These are phyloP conservation scores for Saxophila tyrrhenica DNA, from an alignment of 495 filamentous ascomycete genomes.

Conservation along the genomic window DNA sequence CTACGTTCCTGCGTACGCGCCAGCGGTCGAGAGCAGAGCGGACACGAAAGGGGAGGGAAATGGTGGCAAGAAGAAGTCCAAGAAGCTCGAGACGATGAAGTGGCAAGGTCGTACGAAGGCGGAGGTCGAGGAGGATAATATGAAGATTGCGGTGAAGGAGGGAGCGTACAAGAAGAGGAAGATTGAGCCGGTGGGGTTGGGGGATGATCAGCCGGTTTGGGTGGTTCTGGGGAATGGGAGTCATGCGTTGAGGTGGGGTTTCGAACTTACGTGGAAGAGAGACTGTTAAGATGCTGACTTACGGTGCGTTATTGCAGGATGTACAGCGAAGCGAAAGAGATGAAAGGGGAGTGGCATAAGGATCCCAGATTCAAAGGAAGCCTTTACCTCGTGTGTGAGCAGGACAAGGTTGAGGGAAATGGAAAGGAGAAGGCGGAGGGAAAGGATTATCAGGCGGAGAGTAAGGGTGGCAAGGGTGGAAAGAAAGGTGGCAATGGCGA, in stretches of 20 bases:
- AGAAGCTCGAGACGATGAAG: neutral
- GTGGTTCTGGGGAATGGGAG: conserved; percentile 23
- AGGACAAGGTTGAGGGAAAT: conserved; percentile 9
- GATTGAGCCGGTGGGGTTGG: conserved; percentile 23
- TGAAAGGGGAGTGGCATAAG: conserved; percentile 25
- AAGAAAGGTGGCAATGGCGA: neutral
- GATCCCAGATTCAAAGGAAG: conserved; percentile 22
- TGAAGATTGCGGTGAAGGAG: conserved; percentile 23
- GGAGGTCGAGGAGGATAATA: conserved; percentile 26
- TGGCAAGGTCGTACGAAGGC: conserved; percentile 23
- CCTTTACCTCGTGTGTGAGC: conserved; percentile 22
- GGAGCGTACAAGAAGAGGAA: conserved; percentile 23
- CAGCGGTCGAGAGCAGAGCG: neutral
- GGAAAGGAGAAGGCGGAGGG: neutral
- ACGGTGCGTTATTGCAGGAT: conserved; percentile 1
- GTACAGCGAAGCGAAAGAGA: conserved; percentile 20
- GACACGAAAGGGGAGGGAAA: neutral
- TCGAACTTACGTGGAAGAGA: too few relatives aligned
- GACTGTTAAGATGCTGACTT: too few relatives aligned
- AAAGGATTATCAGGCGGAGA: neutral
- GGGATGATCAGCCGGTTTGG: conserved; percentile 29
- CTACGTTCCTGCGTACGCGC: neutral
- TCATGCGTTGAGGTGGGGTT: conserved; percentile 20
- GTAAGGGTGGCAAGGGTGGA: neutral
- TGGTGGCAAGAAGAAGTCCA: neutral